Base-by-base conservation (phyloP, 495 filamentous ascomycete species). In the Hypomontagnella monticulosa region DNA sequence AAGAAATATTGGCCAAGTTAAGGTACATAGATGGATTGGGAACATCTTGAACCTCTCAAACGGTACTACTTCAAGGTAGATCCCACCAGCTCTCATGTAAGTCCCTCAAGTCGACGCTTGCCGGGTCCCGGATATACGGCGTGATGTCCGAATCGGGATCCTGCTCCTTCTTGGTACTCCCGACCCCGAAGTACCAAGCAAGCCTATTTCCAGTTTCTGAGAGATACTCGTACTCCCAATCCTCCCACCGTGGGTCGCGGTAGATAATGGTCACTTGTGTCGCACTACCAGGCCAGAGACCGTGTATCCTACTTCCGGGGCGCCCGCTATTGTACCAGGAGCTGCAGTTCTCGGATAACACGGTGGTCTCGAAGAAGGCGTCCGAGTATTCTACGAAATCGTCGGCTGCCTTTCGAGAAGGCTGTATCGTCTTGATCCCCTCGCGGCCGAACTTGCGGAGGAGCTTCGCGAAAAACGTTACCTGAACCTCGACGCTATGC, bases 251-350 rank as follows among this genome's bases (percentile, higher is more conserved):
- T 1, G 88, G 88, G 44, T 88, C 83, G 18, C 83, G 72, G 3
- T 84, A 76, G 20, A 87, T 78, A 16, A 81, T 80, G 9, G 85
- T 86, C 20, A 83, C 72, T 64, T 87, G 84, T 1, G 84, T 74
- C 3, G 86, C 84, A 72, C 83, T 87, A 0, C 87, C 88, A 0
- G 89, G 89, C 80, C 89, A 92, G 14, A 90, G 66, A 0, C 86
- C 89, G 57, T 86, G 84, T 18, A 91, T 83, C 18, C 83, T 70
- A 1, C 78, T 80, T 0, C 85, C 85, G 0, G 86, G 83, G 8
- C 77, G 69, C 0, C 87, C 87, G 48, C 87, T 70, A 38, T 91
- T 90, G 68, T 89, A 89, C 89, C 89, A 92, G 2, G 83, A 87
- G 44, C 83, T 84, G 74, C 89, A 92, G 57, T 84, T 82, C 34